Conservation (phyloP, 2,329 filamentous ascomycete species). For the Trichoderma breve region DNA sequence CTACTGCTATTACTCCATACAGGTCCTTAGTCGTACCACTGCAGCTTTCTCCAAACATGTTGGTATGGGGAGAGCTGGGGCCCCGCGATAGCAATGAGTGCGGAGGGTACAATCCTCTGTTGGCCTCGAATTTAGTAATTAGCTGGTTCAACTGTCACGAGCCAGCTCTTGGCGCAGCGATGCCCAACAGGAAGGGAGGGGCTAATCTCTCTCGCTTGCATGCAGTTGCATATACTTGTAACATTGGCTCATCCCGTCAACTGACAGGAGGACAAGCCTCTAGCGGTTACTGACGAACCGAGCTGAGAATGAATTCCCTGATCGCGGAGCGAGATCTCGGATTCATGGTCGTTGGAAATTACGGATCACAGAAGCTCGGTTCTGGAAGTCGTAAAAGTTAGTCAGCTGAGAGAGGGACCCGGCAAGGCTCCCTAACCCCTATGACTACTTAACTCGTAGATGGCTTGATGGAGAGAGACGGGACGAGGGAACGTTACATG, state of each 20-base stretch:
- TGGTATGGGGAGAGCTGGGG: conserved; percentile 8
- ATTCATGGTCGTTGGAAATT: not conserved
- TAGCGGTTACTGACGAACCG: not conserved
- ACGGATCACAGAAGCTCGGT: not conserved
- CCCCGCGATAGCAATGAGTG: conserved; percentile 10
- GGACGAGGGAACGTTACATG: conserved; percentile 21
- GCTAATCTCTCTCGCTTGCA: not conserved
- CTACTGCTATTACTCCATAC: not conserved
- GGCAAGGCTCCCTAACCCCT: not conserved
- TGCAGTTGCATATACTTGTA: not conserved
- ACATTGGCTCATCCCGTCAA: not conserved
- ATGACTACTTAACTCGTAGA: not conserved
- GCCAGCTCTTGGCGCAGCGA: conserved; percentile 1
- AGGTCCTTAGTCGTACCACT: not conserved
- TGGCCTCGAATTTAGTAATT: not conserved
- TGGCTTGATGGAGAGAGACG: not conserved
- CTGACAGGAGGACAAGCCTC: not conserved
- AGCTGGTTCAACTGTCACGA: not conserved
- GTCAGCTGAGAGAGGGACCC: not conserved
- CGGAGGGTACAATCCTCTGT: conserved; percentile 4
- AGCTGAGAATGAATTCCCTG: not conserved
- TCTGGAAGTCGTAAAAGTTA: not conserved
- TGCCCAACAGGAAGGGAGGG: not conserved
- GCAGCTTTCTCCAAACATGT: not conserved
- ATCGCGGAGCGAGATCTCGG: not conserved